A percentile compares a stretch with the other conserved stretches of the same genome.
Evolutionary conservation across 495 filamentous ascomycete genomes (phyloP).

Genomic region (Cudoniella acicularis): DNA sequence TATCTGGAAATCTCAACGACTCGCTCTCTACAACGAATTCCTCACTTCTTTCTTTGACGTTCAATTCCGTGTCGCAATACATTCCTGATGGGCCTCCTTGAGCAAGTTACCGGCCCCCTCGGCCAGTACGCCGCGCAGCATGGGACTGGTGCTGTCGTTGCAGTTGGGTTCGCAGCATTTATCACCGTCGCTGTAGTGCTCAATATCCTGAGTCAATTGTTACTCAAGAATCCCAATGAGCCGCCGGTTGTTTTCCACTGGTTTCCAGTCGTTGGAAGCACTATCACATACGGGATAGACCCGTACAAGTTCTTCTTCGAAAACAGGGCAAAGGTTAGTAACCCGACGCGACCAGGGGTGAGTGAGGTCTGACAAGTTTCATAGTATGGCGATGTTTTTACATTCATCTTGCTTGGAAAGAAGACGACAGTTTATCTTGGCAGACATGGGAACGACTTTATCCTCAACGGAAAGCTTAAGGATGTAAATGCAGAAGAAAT

Average conservation of each 20-base stretch:
- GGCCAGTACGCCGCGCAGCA: conserved; percentile 42
- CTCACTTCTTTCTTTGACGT: not conserved
- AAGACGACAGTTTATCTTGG: conserved; percentile 76
- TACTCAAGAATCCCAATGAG: conserved; percentile 68
- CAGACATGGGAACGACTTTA: conserved; percentile 78
- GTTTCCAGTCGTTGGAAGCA: conserved; percentile 77
- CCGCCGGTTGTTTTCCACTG: conserved; percentile 82
- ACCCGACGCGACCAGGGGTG: not conserved
- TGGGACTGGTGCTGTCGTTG: conserved; percentile 34
- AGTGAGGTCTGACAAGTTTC: conserved; percentile 2
- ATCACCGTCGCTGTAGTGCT: conserved; percentile 52
- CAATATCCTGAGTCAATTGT: conserved; percentile 65
- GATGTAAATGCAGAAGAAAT: conserved; percentile 82
- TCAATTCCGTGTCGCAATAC: not conserved
- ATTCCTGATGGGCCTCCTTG: conserved; percentile 46
- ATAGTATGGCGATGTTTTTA: conserved; percentile 77
- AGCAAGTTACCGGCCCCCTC: conserved; percentile 41
- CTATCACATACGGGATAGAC: conserved; percentile 78
- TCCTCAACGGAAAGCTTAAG: conserved; percentile 78
- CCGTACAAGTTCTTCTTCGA: conserved; percentile 74
- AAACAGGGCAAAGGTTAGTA: conserved; percentile 61
- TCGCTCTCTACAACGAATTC: not conserved
- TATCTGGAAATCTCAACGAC: conserved; percentile 3
- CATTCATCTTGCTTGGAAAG: conserved; percentile 71
- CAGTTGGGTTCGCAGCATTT: conserved; percentile 32